Evolutionary conservation across 2,329 filamentous ascomycete species (phyloP), one percentile per base, ranked within the genome.

Genomic region (Ophiostoma novo-ulmi): DNA sequence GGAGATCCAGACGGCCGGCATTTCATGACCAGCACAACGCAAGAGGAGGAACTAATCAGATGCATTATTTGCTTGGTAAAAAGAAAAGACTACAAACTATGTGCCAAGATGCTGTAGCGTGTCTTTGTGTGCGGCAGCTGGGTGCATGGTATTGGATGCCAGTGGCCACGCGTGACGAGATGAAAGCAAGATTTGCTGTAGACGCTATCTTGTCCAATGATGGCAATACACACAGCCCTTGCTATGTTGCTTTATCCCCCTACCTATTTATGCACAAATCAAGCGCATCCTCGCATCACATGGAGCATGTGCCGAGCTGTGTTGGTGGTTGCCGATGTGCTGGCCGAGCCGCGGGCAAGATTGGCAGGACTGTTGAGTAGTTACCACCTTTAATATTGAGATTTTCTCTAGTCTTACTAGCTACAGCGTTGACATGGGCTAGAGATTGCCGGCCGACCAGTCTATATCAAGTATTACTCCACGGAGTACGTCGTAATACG

Each of bases 401-500:
- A 31, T 31, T 31, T 31, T 31, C 31, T 31, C 31, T 31, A 31
- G 31, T 31, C 31, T 31, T 31, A 31, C 31, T 31, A 31, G 44
- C 44, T 48, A 17, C n/a, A 17, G 44, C 44, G 11, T 44, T 11
- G 39, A 10, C 39, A 31, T 31, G 31, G 39, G 39, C 11, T 17
- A 11, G 39, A 44, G 39, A 44, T 44, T 44, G 39, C 39, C 39
- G 39, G 39, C 31, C 3, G 31, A 4, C 31, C 31, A 31, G 1
- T 31, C 31, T 31, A 31, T 31, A 31, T 31, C 31, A 3, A 31
- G 31, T 31, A 31, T 31, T 58, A 13, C 52, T 58, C 52, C 52
- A 58, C 52, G 52, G 52, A 58, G 14, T 58, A 58, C 52, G 52
- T 58, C 52, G 52, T 58, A 58, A 58, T 58, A 58, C 52, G 52